Percentiles rank a stretch among this genome's conserved stretches.
These are phyloP conservation scores for Neurospora terricola DNA, from an alignment of 495 filamentous ascomycete genomes.

Conservation along the genomic window DNA sequence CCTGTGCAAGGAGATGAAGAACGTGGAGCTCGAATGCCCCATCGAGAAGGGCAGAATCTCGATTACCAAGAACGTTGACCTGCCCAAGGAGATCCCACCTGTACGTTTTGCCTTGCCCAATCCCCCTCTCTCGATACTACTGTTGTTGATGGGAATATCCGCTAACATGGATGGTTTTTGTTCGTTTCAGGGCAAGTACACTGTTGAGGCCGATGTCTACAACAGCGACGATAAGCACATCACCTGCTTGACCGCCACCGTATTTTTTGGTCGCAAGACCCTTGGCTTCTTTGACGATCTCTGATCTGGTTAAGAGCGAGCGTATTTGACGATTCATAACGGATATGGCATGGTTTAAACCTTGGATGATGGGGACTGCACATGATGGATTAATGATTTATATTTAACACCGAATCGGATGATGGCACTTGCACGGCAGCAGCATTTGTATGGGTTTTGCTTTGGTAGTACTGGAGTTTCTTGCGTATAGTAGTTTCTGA, in stretches of 20 bases:
- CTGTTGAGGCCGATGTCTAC: conserved; percentile 75
- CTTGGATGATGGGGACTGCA: conserved; percentile 1
- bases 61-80: conserved; percentile 69
- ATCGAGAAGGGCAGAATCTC: conserved; percentile 62
- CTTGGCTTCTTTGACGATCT: conserved; percentile 16
- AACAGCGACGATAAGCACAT: conserved; percentile 57
- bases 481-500: not conserved
- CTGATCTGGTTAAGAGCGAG: not conserved
- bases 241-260: conserved; percentile 68
- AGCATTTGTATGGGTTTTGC: not conserved
- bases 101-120: conserved; percentile 41
- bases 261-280: conserved; percentile 40
- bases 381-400: conserved; percentile 1
- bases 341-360: not conserved
- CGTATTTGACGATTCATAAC: not conserved
- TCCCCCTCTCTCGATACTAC: not conserved
- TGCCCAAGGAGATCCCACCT: conserved; percentile 82
- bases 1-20: conserved; percentile 77
- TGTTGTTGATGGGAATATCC: not conserved
- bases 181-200: conserved; percentile 67
- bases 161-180: not conserved
- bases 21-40: conserved; percentile 84
- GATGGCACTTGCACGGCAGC: not conserved
- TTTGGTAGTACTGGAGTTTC: not conserved
- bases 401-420: not conserved